Base-by-base conservation (phyloP, 805 yeast genomes). In the Sungouiella blattae region DNA sequence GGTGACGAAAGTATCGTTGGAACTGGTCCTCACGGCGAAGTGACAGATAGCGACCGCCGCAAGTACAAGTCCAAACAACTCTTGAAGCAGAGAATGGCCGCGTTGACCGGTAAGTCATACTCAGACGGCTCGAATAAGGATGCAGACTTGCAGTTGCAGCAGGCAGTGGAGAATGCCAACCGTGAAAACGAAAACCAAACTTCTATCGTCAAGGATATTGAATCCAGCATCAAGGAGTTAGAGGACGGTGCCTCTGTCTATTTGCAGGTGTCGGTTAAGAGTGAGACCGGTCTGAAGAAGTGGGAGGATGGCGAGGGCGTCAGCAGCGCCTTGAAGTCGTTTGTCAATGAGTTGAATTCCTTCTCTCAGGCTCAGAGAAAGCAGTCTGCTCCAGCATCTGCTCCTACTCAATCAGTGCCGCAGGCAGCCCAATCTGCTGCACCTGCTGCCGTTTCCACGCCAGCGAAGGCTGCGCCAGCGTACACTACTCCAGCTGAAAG, bases 271-370 rank as follows among this genome's bases (percentile, higher is more conserved):
- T 47, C 71, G 7, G 55, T 55, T 7, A 60, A 57, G 29, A 71
- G 70, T 31, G 68, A 73, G 30, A 63, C 68, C 29, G 83, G 82
- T 4, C 71, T 75, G 28, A 71, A 77, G 23, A 80, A 83, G 51
- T 89, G 89, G 87, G 96, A 85, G 43, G 71, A 77, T 30, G 96
- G 95, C 9, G 64, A 79, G 26, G 95, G 89, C 26, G 80, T 87
- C 18, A 73, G 78, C n/a, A 70, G 36, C 3, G 69, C 75, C 25
- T 89, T 87, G 28, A 70, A 73, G 36, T 63, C 64, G 5, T 79
- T 89, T 45, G 78, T 89, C 42, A 63, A 62, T 30, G 74, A 73
- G 30, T 63, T 87, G 49, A 69, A 69, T 20, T 30, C 42, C 1
- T 39, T 35, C 26, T 27, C 33, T 8, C n/a, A 18, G 5, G 11